Conservation (phyloP, 257 asterid genomes). For the Cinchona pubescens region DNA sequence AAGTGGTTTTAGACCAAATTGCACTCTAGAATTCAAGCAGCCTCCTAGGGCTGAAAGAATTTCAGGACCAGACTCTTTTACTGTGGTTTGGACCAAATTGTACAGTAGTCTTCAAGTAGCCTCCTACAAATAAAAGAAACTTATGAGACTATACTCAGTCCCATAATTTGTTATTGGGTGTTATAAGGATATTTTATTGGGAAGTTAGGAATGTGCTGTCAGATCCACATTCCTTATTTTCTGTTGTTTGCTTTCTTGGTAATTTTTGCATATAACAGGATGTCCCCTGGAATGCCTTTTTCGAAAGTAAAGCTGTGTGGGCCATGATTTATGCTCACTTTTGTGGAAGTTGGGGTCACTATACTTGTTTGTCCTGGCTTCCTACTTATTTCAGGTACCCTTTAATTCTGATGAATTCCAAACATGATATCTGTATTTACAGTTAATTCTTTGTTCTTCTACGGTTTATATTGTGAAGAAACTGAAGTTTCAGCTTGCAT, state of each 20-base stretch:
- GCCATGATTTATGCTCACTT: constrained; percentile 98
- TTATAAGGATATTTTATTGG: background rate
- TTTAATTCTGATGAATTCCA: constrained; percentile 8
- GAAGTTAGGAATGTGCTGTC: background rate
- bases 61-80: background rate
- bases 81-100: background rate
- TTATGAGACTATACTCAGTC: no score
- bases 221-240: background rate
- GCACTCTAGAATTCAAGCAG: background rate
- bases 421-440: background rate
- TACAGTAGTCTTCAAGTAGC: background rate
- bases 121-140: background rate
- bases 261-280: constrained; percentile 46
- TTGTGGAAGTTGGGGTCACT: constrained; percentile 99
- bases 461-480: constrained; percentile 13
- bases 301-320: constrained; percentile 89
- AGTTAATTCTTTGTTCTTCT: background rate
- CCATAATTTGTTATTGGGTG: background rate
- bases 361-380: constrained; percentile 91
- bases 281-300: constrained; percentile 89
- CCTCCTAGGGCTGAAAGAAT: background rate
- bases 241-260: background rate
- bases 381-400: constrained; percentile 93
- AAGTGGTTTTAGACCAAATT: background rate
- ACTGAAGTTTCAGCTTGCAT: constrained; percentile 23